Evolutionary conservation across 1,284 basidiomycete genomes (phyloP).

Genomic region (Ustilago nuda): DNA sequence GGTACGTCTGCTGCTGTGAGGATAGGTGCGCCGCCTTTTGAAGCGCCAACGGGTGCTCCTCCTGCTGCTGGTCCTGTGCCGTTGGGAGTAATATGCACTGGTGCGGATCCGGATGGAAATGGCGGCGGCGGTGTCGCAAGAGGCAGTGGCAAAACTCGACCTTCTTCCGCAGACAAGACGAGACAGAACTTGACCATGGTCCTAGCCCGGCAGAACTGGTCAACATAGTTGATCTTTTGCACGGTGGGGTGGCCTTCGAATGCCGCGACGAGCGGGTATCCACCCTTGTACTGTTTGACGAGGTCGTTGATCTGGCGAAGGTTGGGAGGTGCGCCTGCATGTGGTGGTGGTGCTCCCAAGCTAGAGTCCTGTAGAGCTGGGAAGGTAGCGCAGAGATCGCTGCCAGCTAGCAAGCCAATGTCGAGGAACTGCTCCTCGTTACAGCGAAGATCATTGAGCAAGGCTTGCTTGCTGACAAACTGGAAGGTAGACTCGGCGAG

Average conservation of each 20-base stretch:
- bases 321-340: slow-evolving; percentile 50
- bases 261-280: slow-evolving; percentile 57
- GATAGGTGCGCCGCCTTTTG: slow-evolving; percentile 72
- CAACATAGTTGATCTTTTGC: slow-evolving; percentile 80
- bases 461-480: slow-evolving; percentile 82
- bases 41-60: slow-evolving; percentile 74
- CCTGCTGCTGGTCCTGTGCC: slow-evolving; percentile 71
- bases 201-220: slow-evolving; percentile 88
- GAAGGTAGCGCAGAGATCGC: slow-evolving; percentile 85
- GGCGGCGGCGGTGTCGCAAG: slow-evolving; percentile 76
- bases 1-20: slow-evolving; percentile 87
- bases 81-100: slow-evolving; percentile 24
- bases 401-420: slow-evolving; percentile 89
- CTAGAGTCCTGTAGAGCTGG: slow-evolving; percentile 76
- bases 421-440: slow-evolving; percentile 94
- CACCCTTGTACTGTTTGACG: slow-evolving; percentile 61
- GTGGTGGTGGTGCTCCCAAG: slow-evolving; percentile 42
- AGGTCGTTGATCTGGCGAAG: slow-evolving; percentile 71
- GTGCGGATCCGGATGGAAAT: slow-evolving; percentile 14
- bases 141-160: slow-evolving; percentile 86
- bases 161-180: slow-evolving; percentile 86
- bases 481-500: slow-evolving; percentile 74
- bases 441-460: slow-evolving; percentile 81
- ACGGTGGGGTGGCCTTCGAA: slow-evolving; percentile 75
- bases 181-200: slow-evolving; percentile 93